Evolutionary conservation across 2,329 filamentous ascomycete genomes (phyloP).

Genomic region (Neoarthrinium moseri): DNA sequence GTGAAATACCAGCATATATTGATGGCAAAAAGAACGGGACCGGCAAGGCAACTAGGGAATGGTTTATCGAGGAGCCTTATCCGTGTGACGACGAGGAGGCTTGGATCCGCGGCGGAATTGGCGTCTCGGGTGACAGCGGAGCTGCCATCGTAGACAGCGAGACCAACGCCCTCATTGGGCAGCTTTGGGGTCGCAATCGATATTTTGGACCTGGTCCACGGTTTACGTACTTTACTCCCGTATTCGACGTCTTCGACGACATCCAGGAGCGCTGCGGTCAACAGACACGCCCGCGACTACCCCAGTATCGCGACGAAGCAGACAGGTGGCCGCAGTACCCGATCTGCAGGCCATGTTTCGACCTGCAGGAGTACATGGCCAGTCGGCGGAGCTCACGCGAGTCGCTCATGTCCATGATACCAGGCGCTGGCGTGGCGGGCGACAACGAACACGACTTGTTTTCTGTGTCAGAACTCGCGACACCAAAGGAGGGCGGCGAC

Average conservation of each 20-base stretch:
- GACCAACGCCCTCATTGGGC: conserved; percentile 36
- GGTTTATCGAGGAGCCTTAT: conserved; percentile 42
- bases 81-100: conserved; percentile 36
- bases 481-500: conserved; percentile 31
- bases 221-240: conserved; percentile 41
- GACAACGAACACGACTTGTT: conserved; percentile 37
- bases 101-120: conserved; percentile 45
- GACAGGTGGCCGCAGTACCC: conserved; percentile 39
- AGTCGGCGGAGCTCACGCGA: conserved; percentile 40
- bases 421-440: conserved; percentile 21
- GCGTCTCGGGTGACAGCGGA: conserved; percentile 43
- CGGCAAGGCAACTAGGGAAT: conserved; percentile 40
- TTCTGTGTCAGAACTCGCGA: conserved; percentile 42
- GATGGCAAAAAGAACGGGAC: conserved; percentile 36
- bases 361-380: conserved; percentile 37
- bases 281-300: conserved; percentile 36
- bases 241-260: conserved; percentile 43
- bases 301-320: conserved; percentile 38
- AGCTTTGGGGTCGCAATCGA: conserved; percentile 43
- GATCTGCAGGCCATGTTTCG: conserved; percentile 39
- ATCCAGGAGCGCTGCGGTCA: conserved; percentile 43
- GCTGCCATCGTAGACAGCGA: conserved; percentile 41
- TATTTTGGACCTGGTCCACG: conserved; percentile 41
- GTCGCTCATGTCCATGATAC: conserved; percentile 42
- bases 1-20: conserved; percentile 42